phyloP scores from a whole-genome alignment of 106 monocot genomes.

The Cymbidium sinense region DNA sequence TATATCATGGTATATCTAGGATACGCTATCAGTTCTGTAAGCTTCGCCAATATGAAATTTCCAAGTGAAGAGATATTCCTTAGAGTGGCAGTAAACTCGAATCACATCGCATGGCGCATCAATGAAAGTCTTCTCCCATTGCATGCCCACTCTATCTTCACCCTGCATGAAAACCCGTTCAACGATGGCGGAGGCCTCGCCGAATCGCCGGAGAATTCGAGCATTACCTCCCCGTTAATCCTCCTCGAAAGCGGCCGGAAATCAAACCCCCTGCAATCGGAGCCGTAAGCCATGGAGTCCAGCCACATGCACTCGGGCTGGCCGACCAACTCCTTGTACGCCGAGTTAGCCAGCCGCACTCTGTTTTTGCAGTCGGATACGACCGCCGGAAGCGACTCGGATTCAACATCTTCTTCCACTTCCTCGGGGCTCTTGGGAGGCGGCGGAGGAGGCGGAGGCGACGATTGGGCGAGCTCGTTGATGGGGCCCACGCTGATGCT shows the following conservation, averaged over 20 bases:
- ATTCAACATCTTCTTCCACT: conserved; percentile 76
- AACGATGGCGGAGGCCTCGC: conserved; percentile 18
- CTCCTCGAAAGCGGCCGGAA: conserved; percentile 21
- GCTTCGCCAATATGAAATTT: conserved; percentile 34
- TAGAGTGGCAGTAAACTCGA: conserved; percentile 45
- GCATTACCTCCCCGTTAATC: conserved; percentile 53
- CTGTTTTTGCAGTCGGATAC: conserved; percentile 74
- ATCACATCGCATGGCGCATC: conserved; percentile 53
- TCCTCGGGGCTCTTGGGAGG: conserved; percentile 31
- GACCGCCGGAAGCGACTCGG: conserved; percentile 58
- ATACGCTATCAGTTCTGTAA: conserved; percentile 7
- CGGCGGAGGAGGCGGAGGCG: background rate
- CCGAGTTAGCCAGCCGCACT: conserved; percentile 64
- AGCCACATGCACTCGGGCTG: conserved; percentile 73
- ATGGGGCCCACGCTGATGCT: conserved; percentile 55
- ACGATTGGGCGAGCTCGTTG: conserved; percentile 5
- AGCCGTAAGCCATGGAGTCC: conserved; percentile 17
- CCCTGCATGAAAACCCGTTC: conserved; percentile 59
- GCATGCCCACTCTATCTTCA: conserved; percentile 67
- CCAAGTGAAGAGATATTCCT: conserved; percentile 67
- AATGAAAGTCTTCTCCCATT: conserved; percentile 46
- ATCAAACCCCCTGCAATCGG: background rate
- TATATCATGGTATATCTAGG: background rate
- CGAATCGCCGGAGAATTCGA: conserved; percentile 31
- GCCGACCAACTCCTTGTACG: conserved; percentile 63